Conservation (phyloP, 2,329 filamentous ascomycete species). For the Aschersonia sp. region DNA sequence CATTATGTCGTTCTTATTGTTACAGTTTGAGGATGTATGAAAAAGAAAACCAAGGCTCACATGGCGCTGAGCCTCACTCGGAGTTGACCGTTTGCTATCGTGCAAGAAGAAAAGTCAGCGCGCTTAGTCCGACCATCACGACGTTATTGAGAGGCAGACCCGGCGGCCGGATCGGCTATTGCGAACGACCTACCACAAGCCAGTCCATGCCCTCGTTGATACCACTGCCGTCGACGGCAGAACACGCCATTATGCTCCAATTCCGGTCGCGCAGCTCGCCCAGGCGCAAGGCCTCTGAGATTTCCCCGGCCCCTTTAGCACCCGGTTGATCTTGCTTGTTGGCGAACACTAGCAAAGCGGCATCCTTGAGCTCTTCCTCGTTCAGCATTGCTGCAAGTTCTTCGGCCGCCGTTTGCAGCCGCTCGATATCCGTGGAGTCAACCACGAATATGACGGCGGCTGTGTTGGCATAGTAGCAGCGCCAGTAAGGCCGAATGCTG, state of each 20-base stretch:
- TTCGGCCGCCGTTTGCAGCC: constrained; percentile 80
- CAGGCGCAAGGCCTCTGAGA: constrained; percentile 80
- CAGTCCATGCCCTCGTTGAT: constrained; percentile 98
- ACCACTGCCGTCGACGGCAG: constrained; percentile 86
- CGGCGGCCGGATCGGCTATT: background rate
- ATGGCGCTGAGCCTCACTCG: constrained; percentile 11
- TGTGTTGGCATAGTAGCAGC: constrained; percentile 98
- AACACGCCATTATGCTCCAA: constrained; percentile 98
- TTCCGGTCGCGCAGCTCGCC: constrained; percentile 90
- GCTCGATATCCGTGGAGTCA: constrained; percentile 94
- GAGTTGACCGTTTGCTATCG: constrained; percentile 21
- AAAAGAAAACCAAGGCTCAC: constrained; percentile 1
- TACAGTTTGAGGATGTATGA: constrained; percentile 9
- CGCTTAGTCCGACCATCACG: too few species aligned
- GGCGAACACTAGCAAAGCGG: constrained; percentile 84
- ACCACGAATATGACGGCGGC: constrained; percentile 98
- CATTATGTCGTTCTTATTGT: constrained; percentile 16
- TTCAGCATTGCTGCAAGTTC: constrained; percentile 91
- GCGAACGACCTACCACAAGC: constrained; percentile 56
- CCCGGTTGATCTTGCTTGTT: constrained; percentile 99
- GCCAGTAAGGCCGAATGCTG: constrained; percentile 97
- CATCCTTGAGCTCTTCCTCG: constrained; percentile 91
- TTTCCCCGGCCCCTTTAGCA: constrained; percentile 90
- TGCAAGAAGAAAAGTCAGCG: constrained; percentile 4
- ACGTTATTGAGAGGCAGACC: too few species aligned